These are phyloP conservation scores for Termitomyces sp. DNA, from an alignment of 768 basidiomycete species.

Conservation along the genomic window DNA sequence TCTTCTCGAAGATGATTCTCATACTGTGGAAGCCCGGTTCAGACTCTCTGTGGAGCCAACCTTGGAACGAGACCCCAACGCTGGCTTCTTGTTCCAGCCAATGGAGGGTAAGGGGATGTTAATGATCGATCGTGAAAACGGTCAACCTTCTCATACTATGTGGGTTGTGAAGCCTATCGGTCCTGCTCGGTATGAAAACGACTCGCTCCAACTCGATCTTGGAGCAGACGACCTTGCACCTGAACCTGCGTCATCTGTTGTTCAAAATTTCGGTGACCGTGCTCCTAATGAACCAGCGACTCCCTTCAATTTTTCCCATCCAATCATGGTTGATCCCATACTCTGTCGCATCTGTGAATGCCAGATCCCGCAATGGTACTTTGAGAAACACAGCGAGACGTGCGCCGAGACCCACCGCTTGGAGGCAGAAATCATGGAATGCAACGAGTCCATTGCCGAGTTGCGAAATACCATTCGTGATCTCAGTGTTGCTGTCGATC, in stretches of 20 bases:
- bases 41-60: conserved; percentile 75
- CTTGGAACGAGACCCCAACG: conserved; percentile 53
- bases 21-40: conserved; percentile 92
- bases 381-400: conserved; percentile 99
- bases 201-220: conserved; percentile 59
- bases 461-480: conserved; percentile 85
- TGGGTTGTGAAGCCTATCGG: conserved; percentile 91
- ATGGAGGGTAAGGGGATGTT: conserved; percentile 99
- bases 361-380: conserved; percentile 97
- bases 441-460: conserved; percentile 90
- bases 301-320: conserved; percentile 73
- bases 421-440: conserved; percentile 91
- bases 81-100: conserved; percentile 63
- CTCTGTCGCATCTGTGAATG: conserved; percentile 98
- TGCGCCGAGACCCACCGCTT: conserved; percentile 95
- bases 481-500: conserved; percentile 68
- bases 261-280: conserved; percentile 33
- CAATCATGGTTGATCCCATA: conserved; percentile 80
- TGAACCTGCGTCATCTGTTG: conserved; percentile 40
- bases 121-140: conserved; percentile 90
- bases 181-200: conserved; percentile 65
- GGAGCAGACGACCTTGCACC: conserved; percentile 48
- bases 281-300: conserved; percentile 48
- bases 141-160: conserved; percentile 92
- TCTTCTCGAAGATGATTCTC: conserved; percentile 87